Base-by-base conservation (phyloP, 78 protist genomes). In the Tieghemostelium lacteum region DNA sequence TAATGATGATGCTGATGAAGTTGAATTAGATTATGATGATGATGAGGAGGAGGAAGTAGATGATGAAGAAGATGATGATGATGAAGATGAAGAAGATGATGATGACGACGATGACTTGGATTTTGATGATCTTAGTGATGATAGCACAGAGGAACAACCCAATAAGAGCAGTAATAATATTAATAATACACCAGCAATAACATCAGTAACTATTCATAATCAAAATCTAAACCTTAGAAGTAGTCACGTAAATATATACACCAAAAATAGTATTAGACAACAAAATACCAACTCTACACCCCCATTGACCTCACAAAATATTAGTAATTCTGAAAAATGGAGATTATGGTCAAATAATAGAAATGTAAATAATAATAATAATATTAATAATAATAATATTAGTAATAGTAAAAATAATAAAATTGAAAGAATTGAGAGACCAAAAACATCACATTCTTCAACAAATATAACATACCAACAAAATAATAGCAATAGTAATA, bases 71-170 rank as follows among this genome's bases (percentile, higher is more conserved):
- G 54, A 49, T n/a, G 16, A 58, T 7, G 54, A 66, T n/a, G 73
- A 66, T 37, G 73, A 66, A 7, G 73, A 52, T 66, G 73, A 66
- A 66, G 37, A 37, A 2, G 73, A 66, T 66, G 73, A 66, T 8
- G 3, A 28, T 19, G 19, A 20, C 12, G 33, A 63, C 26, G 42
- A 63, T 33, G 36, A 63, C 49, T n/a, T n/a, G n/a, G 54, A 49
- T 49, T 49, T 49, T 49, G 54, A 49, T 49, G 12, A 49, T 49
- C 54, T 16, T 49, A 49, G 54, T 49, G 54, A 49, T 49, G 54
- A 49, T 49, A 49, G 54, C 12, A 49, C 12, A 49, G 54, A 49
- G 12, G 24, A 49, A 49, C 54, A 8, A 49, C 54, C 8, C 54
- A 49, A 49, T 49, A 49, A 12, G 8, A 49, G 12, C 12, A 49